phyloP scores from a whole-genome alignment of 192 early-diverging fungal species.

The Powellomyces hirtus region DNA sequence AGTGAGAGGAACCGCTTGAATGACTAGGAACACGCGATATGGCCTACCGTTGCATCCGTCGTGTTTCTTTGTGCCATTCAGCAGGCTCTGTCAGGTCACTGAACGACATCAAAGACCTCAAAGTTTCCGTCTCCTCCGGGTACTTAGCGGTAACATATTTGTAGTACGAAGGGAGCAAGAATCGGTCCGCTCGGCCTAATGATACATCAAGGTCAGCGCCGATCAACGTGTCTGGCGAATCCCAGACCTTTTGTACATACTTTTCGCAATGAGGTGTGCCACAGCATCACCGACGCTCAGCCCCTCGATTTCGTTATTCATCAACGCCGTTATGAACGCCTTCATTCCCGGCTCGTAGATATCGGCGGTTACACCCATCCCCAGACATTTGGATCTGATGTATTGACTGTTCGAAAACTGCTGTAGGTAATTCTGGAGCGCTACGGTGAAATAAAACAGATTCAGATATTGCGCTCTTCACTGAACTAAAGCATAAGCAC shows the following conservation, averaged over 20 bases:
- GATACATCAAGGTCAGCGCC: neutral
- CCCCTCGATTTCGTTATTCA: neutral
- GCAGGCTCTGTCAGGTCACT: conserved; percentile 76
- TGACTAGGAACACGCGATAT: neutral
- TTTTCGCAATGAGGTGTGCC: conserved; percentile 11
- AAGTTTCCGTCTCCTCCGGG: neutral
- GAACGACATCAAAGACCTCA: conserved; percentile 42
- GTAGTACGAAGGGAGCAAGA: conserved; percentile 37
- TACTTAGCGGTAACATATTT: conserved; percentile 19
- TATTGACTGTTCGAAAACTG: neutral
- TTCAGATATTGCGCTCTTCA: neutral
- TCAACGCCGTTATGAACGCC: neutral
- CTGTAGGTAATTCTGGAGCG: conserved; percentile 2
- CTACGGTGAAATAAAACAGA: neutral
- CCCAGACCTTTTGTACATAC: conserved; percentile 3
- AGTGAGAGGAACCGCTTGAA: neutral
- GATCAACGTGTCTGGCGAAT: neutral
- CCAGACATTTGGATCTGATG: neutral
- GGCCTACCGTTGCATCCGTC: conserved; percentile 66
- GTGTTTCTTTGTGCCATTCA: conserved; percentile 75
- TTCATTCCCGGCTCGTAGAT: neutral
- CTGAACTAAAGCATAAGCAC: too few species aligned
- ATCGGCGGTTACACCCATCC: conserved; percentile 3
- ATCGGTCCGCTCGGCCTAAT: conserved; percentile 32
- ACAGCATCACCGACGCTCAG: neutral